phyloP scores from a whole-genome alignment of 177 flowering plant genomes.

The Tripterygium wilfordii region DNA sequence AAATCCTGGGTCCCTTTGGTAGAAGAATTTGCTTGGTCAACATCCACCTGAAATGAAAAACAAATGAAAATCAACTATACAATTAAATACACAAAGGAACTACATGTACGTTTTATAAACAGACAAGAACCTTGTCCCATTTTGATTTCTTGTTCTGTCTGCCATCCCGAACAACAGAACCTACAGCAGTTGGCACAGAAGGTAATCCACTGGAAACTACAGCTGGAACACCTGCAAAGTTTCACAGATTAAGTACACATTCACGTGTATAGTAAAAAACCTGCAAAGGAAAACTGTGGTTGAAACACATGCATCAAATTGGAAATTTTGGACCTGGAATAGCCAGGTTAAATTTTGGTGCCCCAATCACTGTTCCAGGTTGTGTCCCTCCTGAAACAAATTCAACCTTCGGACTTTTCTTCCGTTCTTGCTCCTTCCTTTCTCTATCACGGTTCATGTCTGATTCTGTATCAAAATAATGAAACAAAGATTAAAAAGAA shows the following conservation, averaged over 20 bases:
- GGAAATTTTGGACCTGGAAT: constrained; percentile 41
- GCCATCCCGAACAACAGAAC: constrained; percentile 35
- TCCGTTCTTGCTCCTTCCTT: constrained; percentile 80
- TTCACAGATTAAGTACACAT: not conserved
- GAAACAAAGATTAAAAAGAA: too few species aligned
- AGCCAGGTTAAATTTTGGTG: constrained; percentile 46
- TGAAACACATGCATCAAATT: not conserved
- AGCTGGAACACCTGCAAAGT: constrained; percentile 38
- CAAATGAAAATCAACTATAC: too few species aligned
- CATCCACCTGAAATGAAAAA: constrained; percentile 69
- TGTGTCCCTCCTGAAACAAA: constrained; percentile 65
- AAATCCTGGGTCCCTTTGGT: too few species aligned
- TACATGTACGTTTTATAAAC: too few species aligned
- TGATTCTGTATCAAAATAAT: constrained; percentile 51
- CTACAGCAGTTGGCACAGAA: constrained; percentile 30
- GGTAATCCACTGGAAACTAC: constrained; percentile 32
- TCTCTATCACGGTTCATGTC: constrained; percentile 87
- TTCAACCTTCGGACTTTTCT: constrained; percentile 70
- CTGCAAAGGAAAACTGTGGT: too few species aligned
- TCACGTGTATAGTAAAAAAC: too few species aligned
- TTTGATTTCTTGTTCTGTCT: too few species aligned
- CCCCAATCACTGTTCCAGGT: constrained; percentile 35
- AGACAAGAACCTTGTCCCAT: constrained; percentile 81
- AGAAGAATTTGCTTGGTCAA: constrained; percentile 51
- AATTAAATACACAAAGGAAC: too few species aligned